Evolutionary conservation across 768 basidiomycete species (phyloP).

Genomic region (Lactarius pseudohatsudake): DNA sequence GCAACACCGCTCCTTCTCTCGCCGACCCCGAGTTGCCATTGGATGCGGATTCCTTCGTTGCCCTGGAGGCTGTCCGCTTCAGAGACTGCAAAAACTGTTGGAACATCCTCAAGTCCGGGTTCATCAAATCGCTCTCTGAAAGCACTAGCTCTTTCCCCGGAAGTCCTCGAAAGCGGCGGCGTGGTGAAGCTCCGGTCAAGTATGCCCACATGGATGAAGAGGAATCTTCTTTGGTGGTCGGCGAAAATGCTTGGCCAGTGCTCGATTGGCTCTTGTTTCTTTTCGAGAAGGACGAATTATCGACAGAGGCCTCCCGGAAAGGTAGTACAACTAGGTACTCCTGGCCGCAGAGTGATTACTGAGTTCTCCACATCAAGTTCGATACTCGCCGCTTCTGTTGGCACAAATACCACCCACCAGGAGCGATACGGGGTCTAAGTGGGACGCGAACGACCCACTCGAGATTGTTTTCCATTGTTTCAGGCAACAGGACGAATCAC

Average conservation of each 20-base stretch:
- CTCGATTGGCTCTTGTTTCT: conserved; percentile 67
- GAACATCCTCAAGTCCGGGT: conserved; percentile 28
- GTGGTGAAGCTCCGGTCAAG: conserved; percentile 34
- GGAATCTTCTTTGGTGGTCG: conserved; percentile 41
- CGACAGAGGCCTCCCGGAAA: conserved; percentile 37
- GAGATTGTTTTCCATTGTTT: conserved; percentile 41
- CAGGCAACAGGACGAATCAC: conserved; percentile 31
- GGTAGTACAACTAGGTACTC: conserved; percentile 36
- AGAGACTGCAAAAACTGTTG: conserved; percentile 31
- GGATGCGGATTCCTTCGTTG: conserved; percentile 26
- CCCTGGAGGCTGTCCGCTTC: conserved; percentile 27
- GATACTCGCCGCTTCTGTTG: conserved; percentile 54
- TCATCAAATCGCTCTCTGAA: conserved; percentile 19
- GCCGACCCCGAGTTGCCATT: conserved; percentile 6
- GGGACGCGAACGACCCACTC: conserved; percentile 54
- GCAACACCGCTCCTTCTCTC: not conserved
- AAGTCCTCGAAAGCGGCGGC: conserved; percentile 30
- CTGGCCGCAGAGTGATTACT: not conserved
- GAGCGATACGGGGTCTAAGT: conserved; percentile 47
- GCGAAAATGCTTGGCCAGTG: conserved; percentile 65
- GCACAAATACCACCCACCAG: conserved; percentile 59
- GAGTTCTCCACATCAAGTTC: conserved; percentile 34
- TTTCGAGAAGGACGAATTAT: conserved; percentile 65
- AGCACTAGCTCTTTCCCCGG: conserved; percentile 5
- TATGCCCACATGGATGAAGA: conserved; percentile 34